These are phyloP conservation scores for Magnolia changhungtana DNA, from an alignment of 164 flowering plant genomes.

Conservation along the genomic window DNA sequence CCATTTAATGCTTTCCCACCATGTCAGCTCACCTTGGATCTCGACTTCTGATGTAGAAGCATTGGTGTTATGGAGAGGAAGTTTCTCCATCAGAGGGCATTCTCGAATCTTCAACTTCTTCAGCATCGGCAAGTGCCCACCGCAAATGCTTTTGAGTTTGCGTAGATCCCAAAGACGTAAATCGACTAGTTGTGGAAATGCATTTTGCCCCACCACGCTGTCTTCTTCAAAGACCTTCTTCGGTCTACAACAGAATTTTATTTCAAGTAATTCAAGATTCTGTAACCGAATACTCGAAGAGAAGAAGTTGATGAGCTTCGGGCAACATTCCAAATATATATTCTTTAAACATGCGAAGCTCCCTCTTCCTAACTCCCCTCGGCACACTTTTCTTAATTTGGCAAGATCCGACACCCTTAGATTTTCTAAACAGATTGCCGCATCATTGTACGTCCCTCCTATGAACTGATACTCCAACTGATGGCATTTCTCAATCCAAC, in stretches of 20 bases:
- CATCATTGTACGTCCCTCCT: background rate
- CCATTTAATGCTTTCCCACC: background rate
- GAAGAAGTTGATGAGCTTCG: conserved; percentile 1
- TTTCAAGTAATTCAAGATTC: background rate
- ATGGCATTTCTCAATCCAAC: background rate
- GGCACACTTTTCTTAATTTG: background rate
- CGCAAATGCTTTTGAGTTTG: background rate
- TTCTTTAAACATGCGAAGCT: background rate
- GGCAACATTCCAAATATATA: background rate
- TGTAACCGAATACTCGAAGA: background rate
- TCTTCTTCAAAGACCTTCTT: background rate
- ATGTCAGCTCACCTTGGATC: background rate
- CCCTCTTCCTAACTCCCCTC: background rate
- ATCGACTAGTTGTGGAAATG: background rate
- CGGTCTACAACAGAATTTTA: background rate
- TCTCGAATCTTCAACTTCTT: background rate
- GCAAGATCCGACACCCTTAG: background rate
- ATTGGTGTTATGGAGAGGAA: background rate
- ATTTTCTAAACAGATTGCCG: too few relatives aligned
- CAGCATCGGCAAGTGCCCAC: too few relatives aligned
- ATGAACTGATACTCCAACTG: too few relatives aligned
- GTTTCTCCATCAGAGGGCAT: background rate
- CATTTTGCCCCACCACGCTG: background rate
- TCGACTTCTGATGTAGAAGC: background rate
- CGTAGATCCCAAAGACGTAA: background rate